These are phyloP conservation scores for Solanum hybrid DNA, from an alignment of 305 asterid genomes.

Conservation along the genomic window DNA sequence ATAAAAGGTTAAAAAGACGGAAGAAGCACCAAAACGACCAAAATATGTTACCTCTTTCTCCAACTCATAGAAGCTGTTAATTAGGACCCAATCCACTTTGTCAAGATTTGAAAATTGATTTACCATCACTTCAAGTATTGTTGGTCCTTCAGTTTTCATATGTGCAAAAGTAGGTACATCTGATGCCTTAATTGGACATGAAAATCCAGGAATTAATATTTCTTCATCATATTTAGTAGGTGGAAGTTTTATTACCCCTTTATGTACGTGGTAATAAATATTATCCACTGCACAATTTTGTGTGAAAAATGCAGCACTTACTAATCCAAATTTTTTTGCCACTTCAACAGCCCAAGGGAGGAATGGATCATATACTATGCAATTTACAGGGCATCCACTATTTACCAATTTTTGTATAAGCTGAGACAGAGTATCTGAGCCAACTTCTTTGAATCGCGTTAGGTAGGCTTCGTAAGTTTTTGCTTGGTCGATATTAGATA, in stretches of 20 bases:
- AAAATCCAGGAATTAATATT: conserved; percentile 30
- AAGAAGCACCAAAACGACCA: no score
- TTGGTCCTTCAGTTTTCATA: conserved; percentile 14
- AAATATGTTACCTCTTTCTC: conserved; percentile 33
- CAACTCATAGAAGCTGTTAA: conserved; percentile 34
- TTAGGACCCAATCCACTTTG: conserved; percentile 35
- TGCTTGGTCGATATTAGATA: no score
- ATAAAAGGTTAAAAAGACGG: no score
- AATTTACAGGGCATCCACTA: conserved; percentile 21
- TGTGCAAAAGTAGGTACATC: conserved; percentile 36
- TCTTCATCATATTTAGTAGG: not conserved
- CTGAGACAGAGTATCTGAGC: conserved; percentile 27
- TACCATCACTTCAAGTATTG: conserved; percentile 16
- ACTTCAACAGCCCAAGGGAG: conserved; percentile 40
- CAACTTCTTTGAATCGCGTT: conserved; percentile 15
- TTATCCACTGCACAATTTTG: conserved; percentile 42
- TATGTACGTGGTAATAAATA: conserved; percentile 22
- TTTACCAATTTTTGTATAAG: conserved; percentile 21
- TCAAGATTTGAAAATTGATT: conserved; percentile 31
- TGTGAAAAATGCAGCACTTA: conserved; percentile 36
- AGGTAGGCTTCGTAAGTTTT: no score
- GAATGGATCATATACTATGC: conserved; percentile 36
- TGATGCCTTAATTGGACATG: conserved; percentile 13
- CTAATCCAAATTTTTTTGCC: conserved; percentile 20
- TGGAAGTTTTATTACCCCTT: conserved; percentile 23